Conservation (phyloP, 2,329 filamentous ascomycete genomes). For the Monascus ruber region DNA sequence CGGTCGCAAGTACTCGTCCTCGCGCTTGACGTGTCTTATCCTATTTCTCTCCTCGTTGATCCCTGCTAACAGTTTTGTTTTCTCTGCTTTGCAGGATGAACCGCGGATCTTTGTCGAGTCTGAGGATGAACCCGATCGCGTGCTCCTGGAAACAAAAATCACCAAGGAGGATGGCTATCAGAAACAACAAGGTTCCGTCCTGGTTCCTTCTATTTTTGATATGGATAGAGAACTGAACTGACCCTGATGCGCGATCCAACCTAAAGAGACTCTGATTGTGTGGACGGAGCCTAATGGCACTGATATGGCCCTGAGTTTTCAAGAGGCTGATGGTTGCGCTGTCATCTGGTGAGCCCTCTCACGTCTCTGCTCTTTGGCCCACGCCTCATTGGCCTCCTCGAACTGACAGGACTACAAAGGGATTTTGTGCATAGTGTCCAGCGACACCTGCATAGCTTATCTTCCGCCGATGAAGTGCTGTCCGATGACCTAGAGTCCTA, state of each 20-base stretch:
- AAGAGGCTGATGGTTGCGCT: constrained; percentile 89
- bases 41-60: too few species aligned
- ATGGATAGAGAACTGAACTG: too few species aligned
- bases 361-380: not conserved
- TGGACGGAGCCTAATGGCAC: constrained; percentile 89
- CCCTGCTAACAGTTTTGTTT: not conserved
- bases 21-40: too few species aligned
- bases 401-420: constrained; percentile 41
- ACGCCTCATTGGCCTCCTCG: too few species aligned
- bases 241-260: too few species aligned
- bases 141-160: constrained; percentile 80
- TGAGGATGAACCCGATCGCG: constrained; percentile 75
- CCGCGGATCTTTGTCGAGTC: constrained; percentile 84
- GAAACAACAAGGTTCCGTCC: constrained; percentile 74
- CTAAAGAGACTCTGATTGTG: constrained; percentile 83
- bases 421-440: constrained; percentile 85
- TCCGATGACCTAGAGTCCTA: constrained; percentile 78
- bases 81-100: constrained; percentile 50
- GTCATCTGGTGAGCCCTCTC: constrained; percentile 63
- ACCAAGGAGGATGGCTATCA: constrained; percentile 92
- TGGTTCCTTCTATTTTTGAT: constrained; percentile 13
- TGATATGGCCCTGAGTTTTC: constrained; percentile 97
- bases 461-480: constrained; percentile 64
- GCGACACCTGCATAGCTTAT: constrained; percentile 55
- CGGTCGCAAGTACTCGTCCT: too few species aligned